These are phyloP conservation scores for Naganishia kalamii DNA, from an alignment of 768 basidiomycete genomes.

Conservation along the genomic window DNA sequence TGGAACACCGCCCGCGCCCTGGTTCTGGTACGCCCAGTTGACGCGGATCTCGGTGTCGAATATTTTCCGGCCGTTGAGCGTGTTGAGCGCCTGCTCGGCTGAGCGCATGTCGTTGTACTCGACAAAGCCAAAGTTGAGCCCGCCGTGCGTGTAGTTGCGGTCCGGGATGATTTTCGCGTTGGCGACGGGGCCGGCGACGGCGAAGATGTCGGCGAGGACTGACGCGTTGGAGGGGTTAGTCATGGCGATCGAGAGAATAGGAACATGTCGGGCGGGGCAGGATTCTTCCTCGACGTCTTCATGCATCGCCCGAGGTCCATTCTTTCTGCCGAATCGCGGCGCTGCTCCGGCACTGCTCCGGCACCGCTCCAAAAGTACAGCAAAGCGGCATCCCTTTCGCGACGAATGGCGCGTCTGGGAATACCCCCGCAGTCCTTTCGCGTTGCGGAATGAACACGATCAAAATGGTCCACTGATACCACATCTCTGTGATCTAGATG, in stretches of 20 bases:
- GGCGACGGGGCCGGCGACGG: conserved; percentile 72
- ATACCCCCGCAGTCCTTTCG: no score
- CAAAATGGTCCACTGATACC: no score
- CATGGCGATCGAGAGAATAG: not conserved
- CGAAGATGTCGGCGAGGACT: conserved; percentile 73
- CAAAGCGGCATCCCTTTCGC: no score
- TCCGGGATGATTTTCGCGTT: conserved; percentile 99
- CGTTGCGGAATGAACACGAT: no score
- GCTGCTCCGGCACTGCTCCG: no score
- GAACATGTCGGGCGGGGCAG: not conserved
- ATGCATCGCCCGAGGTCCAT: no score
- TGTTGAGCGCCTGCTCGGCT: conserved; percentile 96
- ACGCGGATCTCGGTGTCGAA: conserved; percentile 99
- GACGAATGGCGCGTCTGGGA: no score
- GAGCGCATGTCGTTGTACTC: conserved; percentile 99
- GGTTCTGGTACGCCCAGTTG: conserved; percentile 99
- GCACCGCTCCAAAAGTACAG: no score
- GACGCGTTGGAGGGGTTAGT: not conserved
- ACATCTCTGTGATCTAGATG: no score
- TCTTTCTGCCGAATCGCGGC: no score
- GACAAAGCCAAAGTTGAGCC: conserved; percentile 98
- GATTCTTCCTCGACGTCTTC: no score
- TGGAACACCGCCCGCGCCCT: conserved; percentile 36
- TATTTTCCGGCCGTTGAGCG: conserved; percentile 97
- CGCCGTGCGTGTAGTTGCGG: conserved; percentile 97